Conservation (phyloP, 257 asterid genomes). For the Schizonepeta tenuifolia region DNA sequence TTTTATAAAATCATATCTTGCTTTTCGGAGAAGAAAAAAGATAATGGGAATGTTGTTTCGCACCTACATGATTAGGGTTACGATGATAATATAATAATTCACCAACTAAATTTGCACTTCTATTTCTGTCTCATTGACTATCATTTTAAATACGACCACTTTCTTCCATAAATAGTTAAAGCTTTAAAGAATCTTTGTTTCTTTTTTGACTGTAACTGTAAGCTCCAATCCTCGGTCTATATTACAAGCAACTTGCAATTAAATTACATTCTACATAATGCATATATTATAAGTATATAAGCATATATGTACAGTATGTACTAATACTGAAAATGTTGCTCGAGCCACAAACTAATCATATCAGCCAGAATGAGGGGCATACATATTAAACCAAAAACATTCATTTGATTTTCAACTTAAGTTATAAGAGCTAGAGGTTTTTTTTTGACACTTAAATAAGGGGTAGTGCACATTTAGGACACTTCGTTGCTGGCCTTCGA, state of each 20-base stretch:
- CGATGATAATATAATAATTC: conserved; percentile 27
- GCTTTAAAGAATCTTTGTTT: conserved; percentile 35
- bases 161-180: conserved; percentile 40
- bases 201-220: conserved; percentile 30
- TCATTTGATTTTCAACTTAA: neutral
- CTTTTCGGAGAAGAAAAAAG: conserved; percentile 14
- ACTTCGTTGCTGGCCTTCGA: too few relatives aligned
- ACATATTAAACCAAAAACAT: neutral
- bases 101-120: conserved; percentile 35
- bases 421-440: too few relatives aligned
- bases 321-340: neutral
- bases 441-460: too few relatives aligned
- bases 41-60: conserved; percentile 40
- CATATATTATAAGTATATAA: neutral
- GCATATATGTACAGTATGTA: neutral
- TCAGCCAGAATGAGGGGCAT: neutral
- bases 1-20: conserved; percentile 26
- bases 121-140: conserved; percentile 29
- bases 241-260: conserved; percentile 24
- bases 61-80: conserved; percentile 34
- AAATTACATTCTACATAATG: neutral
- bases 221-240: conserved; percentile 25
- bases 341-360: neutral
- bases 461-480: too few relatives aligned
- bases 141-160: conserved; percentile 10